These are phyloP conservation scores for Phytophthora pseudosyringae DNA, from an alignment of 352 stramenopile species.

Conservation along the genomic window DNA sequence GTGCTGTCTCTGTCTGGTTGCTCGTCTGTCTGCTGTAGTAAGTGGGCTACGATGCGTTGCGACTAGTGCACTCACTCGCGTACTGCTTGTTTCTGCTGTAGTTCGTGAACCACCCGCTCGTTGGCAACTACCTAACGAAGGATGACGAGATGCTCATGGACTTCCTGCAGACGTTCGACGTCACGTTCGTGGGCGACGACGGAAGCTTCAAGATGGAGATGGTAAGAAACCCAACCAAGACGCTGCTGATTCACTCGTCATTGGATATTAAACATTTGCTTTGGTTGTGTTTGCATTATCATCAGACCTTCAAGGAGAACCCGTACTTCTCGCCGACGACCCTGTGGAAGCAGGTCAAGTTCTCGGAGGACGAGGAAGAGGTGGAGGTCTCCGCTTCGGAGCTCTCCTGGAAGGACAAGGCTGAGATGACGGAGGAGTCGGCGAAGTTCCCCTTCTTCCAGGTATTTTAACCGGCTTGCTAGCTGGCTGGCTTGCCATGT, in stretches of 20 bases:
- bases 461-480: constrained; percentile 28
- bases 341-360: constrained; percentile 79
- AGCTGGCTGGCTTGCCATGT: not conserved
- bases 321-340: constrained; percentile 55
- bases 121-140: constrained; percentile 52
- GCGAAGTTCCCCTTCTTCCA: constrained; percentile 62
- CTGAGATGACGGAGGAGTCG: constrained; percentile 56
- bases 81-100: constrained; percentile 25
- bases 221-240: constrained; percentile 28
- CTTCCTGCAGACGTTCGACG: constrained; percentile 58
- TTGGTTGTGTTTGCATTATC: constrained; percentile 5
- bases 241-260: not conserved
- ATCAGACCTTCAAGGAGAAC: constrained; percentile 75
- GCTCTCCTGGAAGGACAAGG: constrained; percentile 68
- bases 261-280: constrained; percentile 1
- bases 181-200: constrained; percentile 67
- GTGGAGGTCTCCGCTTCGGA: constrained; percentile 55
- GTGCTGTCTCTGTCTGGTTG: constrained; percentile 10
- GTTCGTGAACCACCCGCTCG: constrained; percentile 76
- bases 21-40: not conserved
- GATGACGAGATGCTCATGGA: constrained; percentile 64
- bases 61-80: constrained; percentile 1
- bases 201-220: constrained; percentile 81
- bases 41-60: constrained; percentile 1
- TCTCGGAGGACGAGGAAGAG: constrained; percentile 73